phyloP scores from a whole-genome alignment of 2,329 filamentous ascomycete species.

The Myriosclerotinia curreyana region DNA sequence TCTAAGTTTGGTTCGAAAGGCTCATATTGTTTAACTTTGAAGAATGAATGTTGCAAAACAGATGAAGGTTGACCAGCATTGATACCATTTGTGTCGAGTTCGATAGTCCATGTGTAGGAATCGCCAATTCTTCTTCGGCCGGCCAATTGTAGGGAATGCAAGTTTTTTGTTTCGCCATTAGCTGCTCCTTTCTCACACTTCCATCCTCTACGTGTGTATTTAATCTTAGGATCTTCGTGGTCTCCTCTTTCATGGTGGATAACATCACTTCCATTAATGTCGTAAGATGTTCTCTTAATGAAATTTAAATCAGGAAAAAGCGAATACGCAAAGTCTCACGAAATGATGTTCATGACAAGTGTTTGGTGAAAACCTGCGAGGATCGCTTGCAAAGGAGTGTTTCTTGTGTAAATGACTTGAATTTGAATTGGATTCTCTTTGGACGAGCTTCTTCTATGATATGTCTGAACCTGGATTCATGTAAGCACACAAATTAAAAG shows the following conservation, averaged over 20 bases:
- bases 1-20: too few species aligned
- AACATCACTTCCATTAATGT: neutral
- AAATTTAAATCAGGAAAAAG: constrained; percentile 1
- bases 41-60: neutral
- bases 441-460: neutral
- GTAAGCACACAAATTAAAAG: neutral
- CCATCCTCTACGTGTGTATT: neutral
- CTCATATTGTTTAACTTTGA: too few species aligned
- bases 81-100: neutral
- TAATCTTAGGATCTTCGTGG: neutral
- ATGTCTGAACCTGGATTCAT: neutral
- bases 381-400: neutral
- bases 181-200: neutral
- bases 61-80: neutral
- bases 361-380: neutral
- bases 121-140: neutral
- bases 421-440: neutral
- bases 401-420: neutral
- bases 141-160: neutral
- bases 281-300: neutral
- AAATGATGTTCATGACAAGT: constrained; percentile 4
- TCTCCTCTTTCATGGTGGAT: neutral
- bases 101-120: neutral
- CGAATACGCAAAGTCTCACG: constrained; percentile 8
- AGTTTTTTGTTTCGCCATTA: neutral